Evolutionary conservation across 352 stramenopile species (phyloP).

Genomic region (Pythium aphanidermatum): DNA sequence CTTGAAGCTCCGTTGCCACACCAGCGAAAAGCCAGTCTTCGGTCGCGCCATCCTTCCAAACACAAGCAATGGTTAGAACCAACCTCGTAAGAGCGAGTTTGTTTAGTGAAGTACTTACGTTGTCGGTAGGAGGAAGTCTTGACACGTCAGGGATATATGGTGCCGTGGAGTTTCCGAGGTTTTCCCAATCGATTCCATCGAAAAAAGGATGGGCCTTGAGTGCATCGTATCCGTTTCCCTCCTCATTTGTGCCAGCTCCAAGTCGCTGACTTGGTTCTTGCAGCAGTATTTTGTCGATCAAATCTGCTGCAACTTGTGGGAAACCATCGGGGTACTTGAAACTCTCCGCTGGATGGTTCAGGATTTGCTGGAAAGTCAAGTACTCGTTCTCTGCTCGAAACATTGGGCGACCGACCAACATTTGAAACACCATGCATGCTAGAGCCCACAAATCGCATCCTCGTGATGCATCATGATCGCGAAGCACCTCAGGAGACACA

Average conservation of each 20-base stretch:
- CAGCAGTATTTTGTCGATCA: constrained; percentile 75
- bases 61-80: neutral
- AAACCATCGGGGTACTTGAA: constrained; percentile 65
- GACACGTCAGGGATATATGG: constrained; percentile 61
- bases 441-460: constrained; percentile 89
- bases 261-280: constrained; percentile 67
- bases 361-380: constrained; percentile 87
- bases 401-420: constrained; percentile 75
- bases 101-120: constrained; percentile 26
- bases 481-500: constrained; percentile 88
- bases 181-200: constrained; percentile 72
- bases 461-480: constrained; percentile 73
- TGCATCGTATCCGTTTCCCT: constrained; percentile 65
- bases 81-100: neutral
- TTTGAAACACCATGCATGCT: constrained; percentile 90
- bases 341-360: constrained; percentile 77
- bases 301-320: constrained; percentile 51
- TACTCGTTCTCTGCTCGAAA: constrained; percentile 90
- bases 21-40: constrained; percentile 87
- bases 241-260: constrained; percentile 61
- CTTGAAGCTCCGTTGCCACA: constrained; percentile 80
- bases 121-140: constrained; percentile 58
- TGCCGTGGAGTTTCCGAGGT: constrained; percentile 33
- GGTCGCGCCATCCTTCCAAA: constrained; percentile 70
- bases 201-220: constrained; percentile 83